Conservation (phyloP, 805 yeast genomes). For the Lachancea thermotolerans region DNA sequence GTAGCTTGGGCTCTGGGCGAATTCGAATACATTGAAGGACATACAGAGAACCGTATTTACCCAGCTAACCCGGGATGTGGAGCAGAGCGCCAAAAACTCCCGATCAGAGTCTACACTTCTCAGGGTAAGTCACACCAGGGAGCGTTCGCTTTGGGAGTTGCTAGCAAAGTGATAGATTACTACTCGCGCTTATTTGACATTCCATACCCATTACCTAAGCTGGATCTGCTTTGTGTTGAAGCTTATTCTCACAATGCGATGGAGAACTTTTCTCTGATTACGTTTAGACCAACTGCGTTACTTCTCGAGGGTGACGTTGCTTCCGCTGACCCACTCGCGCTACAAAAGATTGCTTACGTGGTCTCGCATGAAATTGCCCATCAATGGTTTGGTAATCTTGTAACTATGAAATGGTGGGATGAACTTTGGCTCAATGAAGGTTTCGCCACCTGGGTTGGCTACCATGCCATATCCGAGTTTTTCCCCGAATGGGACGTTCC, state of each 20-base stretch:
- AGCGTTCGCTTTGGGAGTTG: conserved; percentile 53
- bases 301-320: conserved; percentile 30
- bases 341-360: conserved; percentile 73
- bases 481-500: conserved; percentile 81
- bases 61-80: conserved; percentile 13
- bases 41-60: conserved; percentile 30
- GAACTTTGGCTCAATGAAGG: conserved; percentile 83
- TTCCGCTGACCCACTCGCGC: conserved; percentile 37
- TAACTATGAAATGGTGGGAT: conserved; percentile 93
- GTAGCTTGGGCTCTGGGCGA: conserved; percentile 72
- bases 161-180: conserved; percentile 58
- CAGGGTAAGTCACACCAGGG: conserved; percentile 50
- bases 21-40: conserved; percentile 51
- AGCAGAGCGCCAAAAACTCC: conserved; percentile 36
- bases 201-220: conserved; percentile 72
- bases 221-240: conserved; percentile 66
- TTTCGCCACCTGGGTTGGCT: conserved; percentile 83
- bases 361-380: conserved; percentile 84
- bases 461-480: conserved; percentile 57
- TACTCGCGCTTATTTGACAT: conserved; percentile 62
- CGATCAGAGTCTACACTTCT: conserved; percentile 64
- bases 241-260: conserved; percentile 81
- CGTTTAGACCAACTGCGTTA: conserved; percentile 54
- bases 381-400: conserved; percentile 87
- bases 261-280: conserved; percentile 88